A percentile compares a stretch with the other conserved stretches of the same genome.
These are phyloP conservation scores for Nicotiana paniculata DNA, from an alignment of 257 asterid genomes.

Conservation along the genomic window DNA sequence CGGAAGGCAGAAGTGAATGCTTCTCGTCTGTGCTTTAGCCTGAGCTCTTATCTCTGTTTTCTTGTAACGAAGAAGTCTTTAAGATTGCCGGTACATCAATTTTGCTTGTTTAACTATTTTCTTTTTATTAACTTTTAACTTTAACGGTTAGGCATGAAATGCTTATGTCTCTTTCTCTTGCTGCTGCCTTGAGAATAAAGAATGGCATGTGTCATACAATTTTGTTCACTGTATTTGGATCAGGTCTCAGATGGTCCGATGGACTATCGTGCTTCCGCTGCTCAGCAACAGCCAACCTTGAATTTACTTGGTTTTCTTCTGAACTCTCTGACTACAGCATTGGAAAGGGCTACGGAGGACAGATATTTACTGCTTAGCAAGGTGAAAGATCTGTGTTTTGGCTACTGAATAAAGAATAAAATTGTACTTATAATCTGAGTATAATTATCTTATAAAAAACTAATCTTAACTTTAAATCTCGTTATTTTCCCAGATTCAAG, in stretches of 20 bases:
- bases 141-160: not conserved
- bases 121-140: not conserved
- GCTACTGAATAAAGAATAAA: not conserved
- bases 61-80: slow-evolving; percentile 70
- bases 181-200: not conserved
- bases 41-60: slow-evolving; percentile 85
- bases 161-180: slow-evolving; percentile 3
- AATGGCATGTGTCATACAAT: slow-evolving; percentile 6
- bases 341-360: slow-evolving; percentile 77
- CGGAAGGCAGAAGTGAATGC: slow-evolving; percentile 64
- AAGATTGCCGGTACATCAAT: slow-evolving; percentile 61
- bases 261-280: slow-evolving; percentile 46
- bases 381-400: slow-evolving; percentile 29
- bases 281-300: slow-evolving; percentile 72
- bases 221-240: slow-evolving; percentile 11
- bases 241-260: slow-evolving; percentile 63
- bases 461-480: not conserved
- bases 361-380: slow-evolving; percentile 74
- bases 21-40: slow-evolving; percentile 77
- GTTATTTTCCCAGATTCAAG: slow-evolving; percentile 54
- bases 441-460: too few relatives aligned
- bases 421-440: not conserved
- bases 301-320: slow-evolving; percentile 53
- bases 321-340: slow-evolving; percentile 51
- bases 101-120: not conserved